Conservation (phyloP, 2,329 filamentous ascomycete species). For the Colletotrichum sidae region DNA sequence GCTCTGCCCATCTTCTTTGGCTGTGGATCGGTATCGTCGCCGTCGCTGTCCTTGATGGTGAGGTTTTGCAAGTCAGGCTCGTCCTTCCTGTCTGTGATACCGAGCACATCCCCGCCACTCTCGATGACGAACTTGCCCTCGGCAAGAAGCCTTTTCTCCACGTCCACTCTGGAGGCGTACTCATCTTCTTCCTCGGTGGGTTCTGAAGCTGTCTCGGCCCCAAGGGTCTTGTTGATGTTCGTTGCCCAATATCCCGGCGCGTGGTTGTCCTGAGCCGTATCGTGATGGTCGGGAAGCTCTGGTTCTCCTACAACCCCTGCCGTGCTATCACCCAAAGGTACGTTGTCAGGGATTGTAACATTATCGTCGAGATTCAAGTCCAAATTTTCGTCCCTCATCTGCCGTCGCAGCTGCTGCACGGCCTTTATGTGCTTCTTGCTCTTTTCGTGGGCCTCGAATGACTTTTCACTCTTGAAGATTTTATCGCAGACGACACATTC, state of each 20-base stretch:
- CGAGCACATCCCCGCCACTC: too few species aligned
- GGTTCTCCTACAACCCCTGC: constrained; percentile 12
- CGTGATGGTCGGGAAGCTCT: not conserved
- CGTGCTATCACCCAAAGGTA: constrained; percentile 10
- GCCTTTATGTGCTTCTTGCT: constrained; percentile 97
- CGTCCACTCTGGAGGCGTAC: constrained; percentile 31
- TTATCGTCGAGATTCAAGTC: constrained; percentile 54
- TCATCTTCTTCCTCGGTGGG: constrained; percentile 19
- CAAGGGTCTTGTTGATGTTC: too few species aligned
- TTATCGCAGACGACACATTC: constrained; percentile 84
- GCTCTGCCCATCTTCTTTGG: constrained; percentile 62
- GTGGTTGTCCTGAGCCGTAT: not conserved
- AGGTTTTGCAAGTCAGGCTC: too few species aligned
- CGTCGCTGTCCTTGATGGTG: not conserved
- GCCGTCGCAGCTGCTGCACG: constrained; percentile 79
- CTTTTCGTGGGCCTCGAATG: constrained; percentile 90
- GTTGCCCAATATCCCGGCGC: too few species aligned
- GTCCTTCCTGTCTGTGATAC: too few species aligned
- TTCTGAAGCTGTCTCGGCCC: constrained; percentile 5
- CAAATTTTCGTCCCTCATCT: constrained; percentile 85
- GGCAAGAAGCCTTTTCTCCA: constrained; percentile 31
- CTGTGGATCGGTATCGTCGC: constrained; percentile 9
- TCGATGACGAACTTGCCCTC: not conserved
- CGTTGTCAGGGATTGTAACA: not conserved
- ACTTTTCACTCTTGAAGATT: constrained; percentile 89